Base-by-base conservation (phyloP, 371 early-diverging fungal genomes). In the Circinella minor region DNA sequence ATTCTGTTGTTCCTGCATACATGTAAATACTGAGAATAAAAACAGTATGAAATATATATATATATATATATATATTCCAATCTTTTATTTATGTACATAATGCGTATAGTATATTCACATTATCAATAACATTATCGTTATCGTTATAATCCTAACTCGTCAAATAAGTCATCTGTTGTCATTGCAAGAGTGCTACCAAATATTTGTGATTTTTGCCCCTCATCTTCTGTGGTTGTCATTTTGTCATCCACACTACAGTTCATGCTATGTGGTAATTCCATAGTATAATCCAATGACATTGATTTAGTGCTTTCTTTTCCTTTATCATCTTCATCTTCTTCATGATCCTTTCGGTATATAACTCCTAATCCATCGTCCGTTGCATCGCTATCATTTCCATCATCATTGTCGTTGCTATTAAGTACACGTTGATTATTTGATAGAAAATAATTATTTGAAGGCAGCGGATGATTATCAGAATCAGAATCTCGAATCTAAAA, bases 81-180 rank as follows among this genome's bases (percentile, higher is more conserved):
- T 2, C 27, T 27, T 27, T 27, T 27, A 27, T 27, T 27, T 27
- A 27, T 27, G 27, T 27, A 27, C 27, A 27, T 27, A 27, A 27
- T 27, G 2, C 27, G 27, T 27, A 27, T 27, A 27, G 27, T 27
- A 27, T 27, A 27, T 27, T 27, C 27, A 27, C 2, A 27, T 27
- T 27, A 27, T 27, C 2, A 27, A 27, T 0, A 27, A 27, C 27
- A 27, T 27, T 27, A 27, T 27, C 27, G 2, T 27, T 27, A 27
- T 27, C 27, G 27, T 37, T 62, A 68, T 13, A 68, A 55, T 9
- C 69, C 69, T 17, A 61, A 14, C 27, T 68, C 69, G 27, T 62
- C 69, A 54, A 68, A 68, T 61, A 68, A 62, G 54, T 62, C 69
- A 20, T 62, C 69, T 3, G 59, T 54, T 18, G 61, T 63, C 37